A percentile compares a stretch with the other conserved stretches of the same genome.
phyloP scores from a whole-genome alignment of 169 alveolate genomes.

The Plasmodium berghei region DNA sequence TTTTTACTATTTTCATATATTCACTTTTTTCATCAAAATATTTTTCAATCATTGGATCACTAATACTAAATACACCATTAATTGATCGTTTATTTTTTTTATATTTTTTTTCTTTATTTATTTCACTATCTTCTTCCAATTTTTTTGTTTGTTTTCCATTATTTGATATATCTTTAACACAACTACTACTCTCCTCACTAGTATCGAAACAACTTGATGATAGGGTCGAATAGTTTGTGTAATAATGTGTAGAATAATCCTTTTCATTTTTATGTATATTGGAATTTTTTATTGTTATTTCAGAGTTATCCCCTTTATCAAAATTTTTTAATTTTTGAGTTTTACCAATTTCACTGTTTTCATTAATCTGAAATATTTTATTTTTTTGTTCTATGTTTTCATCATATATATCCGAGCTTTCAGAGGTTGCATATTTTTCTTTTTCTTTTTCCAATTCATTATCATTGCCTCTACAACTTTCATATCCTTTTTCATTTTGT shows the following conservation, averaged over 20 bases:
- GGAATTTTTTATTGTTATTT: not conserved
- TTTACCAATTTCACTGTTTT: too few relatives aligned
- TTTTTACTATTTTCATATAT: constrained; percentile 54
- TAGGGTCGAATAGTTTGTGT: constrained; percentile 6
- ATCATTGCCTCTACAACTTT: too few relatives aligned
- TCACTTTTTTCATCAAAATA: constrained; percentile 37
- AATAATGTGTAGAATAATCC: not conserved
- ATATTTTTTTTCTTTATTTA: not conserved
- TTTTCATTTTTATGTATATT: not conserved
- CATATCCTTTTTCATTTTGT: not conserved
- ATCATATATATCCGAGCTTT: too few relatives aligned
- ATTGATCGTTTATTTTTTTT: not conserved
- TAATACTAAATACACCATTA: constrained; percentile 60
- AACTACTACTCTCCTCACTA: constrained; percentile 31
- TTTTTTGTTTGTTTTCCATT: not conserved
- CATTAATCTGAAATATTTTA: too few relatives aligned
- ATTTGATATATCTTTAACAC: not conserved
- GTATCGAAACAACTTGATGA: constrained; percentile 31
- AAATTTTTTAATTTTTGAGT: not conserved
- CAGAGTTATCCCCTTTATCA: not conserved
- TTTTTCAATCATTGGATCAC: constrained; percentile 63
- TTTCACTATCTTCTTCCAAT: not conserved
- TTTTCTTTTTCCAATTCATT: too few relatives aligned
- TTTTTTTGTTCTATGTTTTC: too few relatives aligned
- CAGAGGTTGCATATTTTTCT: too few relatives aligned